phyloP scores from a whole-genome alignment of 139 green algal genomes.

The Astrephomene gubernaculifera region DNA sequence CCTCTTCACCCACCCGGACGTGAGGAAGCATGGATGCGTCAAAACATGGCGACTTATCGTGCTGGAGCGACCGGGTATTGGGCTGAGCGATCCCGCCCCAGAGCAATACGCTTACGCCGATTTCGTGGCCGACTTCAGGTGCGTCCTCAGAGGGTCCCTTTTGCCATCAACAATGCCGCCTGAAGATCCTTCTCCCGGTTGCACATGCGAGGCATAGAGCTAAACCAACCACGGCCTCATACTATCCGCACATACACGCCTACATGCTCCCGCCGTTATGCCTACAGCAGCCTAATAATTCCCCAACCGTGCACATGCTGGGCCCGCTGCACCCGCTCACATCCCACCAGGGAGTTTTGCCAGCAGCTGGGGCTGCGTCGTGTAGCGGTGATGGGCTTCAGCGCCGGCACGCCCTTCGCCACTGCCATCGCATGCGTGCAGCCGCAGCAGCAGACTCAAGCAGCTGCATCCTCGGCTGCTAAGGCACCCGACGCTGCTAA shows the following conservation, averaged over 20 bases:
- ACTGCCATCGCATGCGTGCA: conserved; percentile 4
- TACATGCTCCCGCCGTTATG: background rate
- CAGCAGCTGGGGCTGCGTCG: background rate
- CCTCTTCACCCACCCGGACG: conserved; percentile 15
- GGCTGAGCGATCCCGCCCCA: background rate
- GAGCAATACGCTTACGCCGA: conserved; percentile 4
- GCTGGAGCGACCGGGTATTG: conserved; percentile 26
- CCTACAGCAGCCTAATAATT: background rate
- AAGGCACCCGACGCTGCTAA: background rate
- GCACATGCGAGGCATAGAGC: background rate
- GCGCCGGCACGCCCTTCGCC: conserved; percentile 26
- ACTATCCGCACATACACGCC: no score
- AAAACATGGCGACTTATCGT: conserved; percentile 4
- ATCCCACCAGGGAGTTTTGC: conserved; percentile 44
- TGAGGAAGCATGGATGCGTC: background rate
- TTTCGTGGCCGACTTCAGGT: conserved; percentile 18
- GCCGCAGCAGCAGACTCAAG: background rate
- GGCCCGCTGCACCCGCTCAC: no score
- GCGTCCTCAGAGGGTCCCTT: no score
- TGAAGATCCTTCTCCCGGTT: no score
- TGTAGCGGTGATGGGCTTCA: conserved; percentile 28
- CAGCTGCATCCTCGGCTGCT: no score
- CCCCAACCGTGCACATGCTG: background rate
- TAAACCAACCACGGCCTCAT: background rate
- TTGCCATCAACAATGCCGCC: no score